Conservation (phyloP, 2,329 filamentous ascomycete genomes). For the Aspergillus caelatus region DNA sequence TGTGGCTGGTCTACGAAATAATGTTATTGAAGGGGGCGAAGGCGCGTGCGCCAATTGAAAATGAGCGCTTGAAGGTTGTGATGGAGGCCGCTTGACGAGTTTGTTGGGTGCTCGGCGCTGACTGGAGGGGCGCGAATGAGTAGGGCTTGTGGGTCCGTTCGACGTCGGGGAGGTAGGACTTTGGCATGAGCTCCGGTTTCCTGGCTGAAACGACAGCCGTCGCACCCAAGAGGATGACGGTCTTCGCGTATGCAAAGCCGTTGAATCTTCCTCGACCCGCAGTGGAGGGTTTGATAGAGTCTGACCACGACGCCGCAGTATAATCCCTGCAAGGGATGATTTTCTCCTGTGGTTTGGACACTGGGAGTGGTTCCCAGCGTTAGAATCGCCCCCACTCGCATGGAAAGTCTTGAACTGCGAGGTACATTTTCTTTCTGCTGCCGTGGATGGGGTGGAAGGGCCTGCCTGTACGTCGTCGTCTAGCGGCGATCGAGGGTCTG, state of each 20-base stretch:
- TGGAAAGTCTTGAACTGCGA: conserved; percentile 10
- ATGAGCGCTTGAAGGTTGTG: conserved; percentile 51
- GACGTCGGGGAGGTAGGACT: conserved; percentile 57
- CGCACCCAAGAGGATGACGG: conserved; percentile 59
- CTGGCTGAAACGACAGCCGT: conserved; percentile 56
- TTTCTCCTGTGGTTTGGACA: conserved; percentile 25
- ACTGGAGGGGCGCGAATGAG: conserved; percentile 39
- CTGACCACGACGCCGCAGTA: conserved; percentile 40
- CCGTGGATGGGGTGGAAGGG: conserved; percentile 22
- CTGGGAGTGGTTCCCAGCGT: conserved; percentile 16
- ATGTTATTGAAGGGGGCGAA: conserved; percentile 46
- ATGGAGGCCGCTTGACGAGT: conserved; percentile 64
- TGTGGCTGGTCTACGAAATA: conserved; percentile 62
- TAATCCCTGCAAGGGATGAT: conserved; percentile 32
- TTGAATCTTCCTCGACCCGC: conserved; percentile 29
- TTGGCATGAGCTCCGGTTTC: conserved; percentile 52
- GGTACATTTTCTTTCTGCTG: conserved; percentile 20
- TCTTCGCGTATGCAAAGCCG: conserved; percentile 34
- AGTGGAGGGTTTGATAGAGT: conserved; percentile 38
- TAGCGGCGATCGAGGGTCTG: conserved; percentile 18
- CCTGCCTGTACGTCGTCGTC: conserved; percentile 20
- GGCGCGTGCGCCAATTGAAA: conserved; percentile 34
- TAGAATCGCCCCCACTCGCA: conserved; percentile 19
- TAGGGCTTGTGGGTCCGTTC: conserved; percentile 57
- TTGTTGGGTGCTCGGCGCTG: conserved; percentile 56